Conservation (phyloP, 1,284 basidiomycete genomes). For the Kalmanozyma brasiliensis region DNA sequence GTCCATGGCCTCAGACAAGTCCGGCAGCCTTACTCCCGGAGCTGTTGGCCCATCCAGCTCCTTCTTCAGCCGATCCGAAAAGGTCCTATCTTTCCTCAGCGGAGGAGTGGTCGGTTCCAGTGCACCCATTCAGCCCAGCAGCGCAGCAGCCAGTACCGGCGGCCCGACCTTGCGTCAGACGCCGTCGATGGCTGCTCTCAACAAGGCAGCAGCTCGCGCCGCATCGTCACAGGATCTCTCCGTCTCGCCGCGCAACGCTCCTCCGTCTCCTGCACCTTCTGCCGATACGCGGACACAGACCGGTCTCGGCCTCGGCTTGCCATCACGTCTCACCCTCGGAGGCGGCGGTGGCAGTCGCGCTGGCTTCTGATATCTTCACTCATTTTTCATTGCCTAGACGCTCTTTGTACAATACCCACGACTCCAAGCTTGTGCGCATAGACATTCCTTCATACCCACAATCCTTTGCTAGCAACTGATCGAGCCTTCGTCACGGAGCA, state of each 20-base stretch:
- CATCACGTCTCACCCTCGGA: slow-evolving; percentile 27
- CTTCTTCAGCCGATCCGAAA: slow-evolving; percentile 39
- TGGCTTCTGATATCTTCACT: slow-evolving; percentile 14
- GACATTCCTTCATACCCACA: no score
- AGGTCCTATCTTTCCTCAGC: slow-evolving; percentile 44
- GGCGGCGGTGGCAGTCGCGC: slow-evolving; percentile 31
- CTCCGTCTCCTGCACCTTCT: neutral
- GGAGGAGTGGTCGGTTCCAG: slow-evolving; percentile 36
- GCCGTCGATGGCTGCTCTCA: slow-evolving; percentile 38
- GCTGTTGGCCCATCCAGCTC: slow-evolving; percentile 32
- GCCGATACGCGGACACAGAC: slow-evolving; percentile 16
- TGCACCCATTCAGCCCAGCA: slow-evolving; percentile 28
- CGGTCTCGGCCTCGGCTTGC: slow-evolving; percentile 30
- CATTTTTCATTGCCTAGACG: neutral
- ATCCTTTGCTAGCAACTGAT: no score
- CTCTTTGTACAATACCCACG: neutral
- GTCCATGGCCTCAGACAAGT: slow-evolving; percentile 30
- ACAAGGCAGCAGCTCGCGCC: slow-evolving; percentile 41
- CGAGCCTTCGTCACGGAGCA: no score
- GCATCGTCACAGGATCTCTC: slow-evolving; percentile 29
- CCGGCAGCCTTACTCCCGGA: slow-evolving; percentile 36
- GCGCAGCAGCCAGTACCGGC: slow-evolving; percentile 3
- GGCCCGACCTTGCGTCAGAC: slow-evolving; percentile 27
- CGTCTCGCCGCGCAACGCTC: slow-evolving; percentile 17
- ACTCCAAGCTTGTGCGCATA: no score